Evolutionary conservation across 352 stramenopile species (phyloP), one percentile per base, ranked within the genome.

Genomic region (Pythium pyrilobum): DNA sequence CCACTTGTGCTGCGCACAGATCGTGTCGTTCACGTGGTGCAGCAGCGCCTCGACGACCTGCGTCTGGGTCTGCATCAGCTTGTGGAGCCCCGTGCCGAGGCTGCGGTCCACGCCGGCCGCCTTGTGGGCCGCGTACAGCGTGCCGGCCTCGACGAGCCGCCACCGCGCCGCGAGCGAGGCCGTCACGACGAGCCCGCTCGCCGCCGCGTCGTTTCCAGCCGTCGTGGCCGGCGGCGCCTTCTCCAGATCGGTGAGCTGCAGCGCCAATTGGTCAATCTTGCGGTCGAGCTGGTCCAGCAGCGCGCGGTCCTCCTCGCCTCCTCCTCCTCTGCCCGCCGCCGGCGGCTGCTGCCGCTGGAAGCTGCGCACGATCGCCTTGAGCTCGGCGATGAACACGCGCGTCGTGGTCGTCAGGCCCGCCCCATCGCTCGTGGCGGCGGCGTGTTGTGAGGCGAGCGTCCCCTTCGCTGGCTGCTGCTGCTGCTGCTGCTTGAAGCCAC

Each of bases 221-320:
- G 13, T 39, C 33, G 7, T 37, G n/a, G 15, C 27, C 25, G 27
- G 27, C n/a, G 47, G 47, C 1, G 21, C 9, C 38, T 50, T 58
- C 29, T 66, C 50, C 6, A 62, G 18, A n/a, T 66, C 53, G 11
- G 59, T 56, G 15, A 89, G 62, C 41, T 85, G 68, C 15, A 66
- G 28, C 0, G 70, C 70, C 24, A 87, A 44, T 20, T 62, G 27
- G 4, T 85, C 76, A 8, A 87, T 68, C 44, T 87, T 72, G 2
- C 56, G 72, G 42, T 89, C 74, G 9, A 89, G 56, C 32, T 83
- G 67, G 20, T 73, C 63, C 32, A 81, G 69, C n/a, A 81, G 18
- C 11, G 39, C 23, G 13, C 27, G 33, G 18, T 60, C 52, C 0
- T 53, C 52, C 5, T n/a, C n/a, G n/a, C n/a, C n/a, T n/a, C n/a